Base-by-base conservation (phyloP, 1,284 basidiomycete species). In the Trametes polyzona region DNA sequence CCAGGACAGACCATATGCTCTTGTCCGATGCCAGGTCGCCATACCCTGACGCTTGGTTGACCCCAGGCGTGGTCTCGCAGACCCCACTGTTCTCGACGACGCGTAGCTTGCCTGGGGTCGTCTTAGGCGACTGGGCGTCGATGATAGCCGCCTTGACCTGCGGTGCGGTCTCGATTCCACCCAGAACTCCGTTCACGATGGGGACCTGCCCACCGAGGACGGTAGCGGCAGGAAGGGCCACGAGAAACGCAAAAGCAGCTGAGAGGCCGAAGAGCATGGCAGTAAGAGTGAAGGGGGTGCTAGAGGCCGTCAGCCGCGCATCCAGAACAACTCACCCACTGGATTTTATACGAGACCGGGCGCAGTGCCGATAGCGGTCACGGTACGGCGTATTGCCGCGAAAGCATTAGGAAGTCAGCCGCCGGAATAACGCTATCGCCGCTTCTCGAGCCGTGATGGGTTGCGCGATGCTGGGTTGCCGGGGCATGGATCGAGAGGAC, bases 1-100 rank as follows among this genome's bases (percentile, higher is more conserved):
- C 10, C 16, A 21, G 12, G 8, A 64, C 73, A 48, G 54, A 84
- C 83, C 82, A 87, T 23, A 86, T 74, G 65, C 83, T 85, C 65
- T 85, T 71, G 19, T 74, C 75, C 1, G 77, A 67, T 2, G 79
- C 76, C 12, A 86, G 63, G 69, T 87, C 83, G 2, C 80, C 83
- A 61, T 88, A 87, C 0, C 85, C 83, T 3, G 83, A 84, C 1
- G 80, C 83, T 60, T 83, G 81, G 61, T 77, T 81, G 1, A 85
- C 82, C 17, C 78, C 81, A 4, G 77, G 74, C 0, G 83, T 84
- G 1, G 80, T 84, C 70, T 86, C 83, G 65, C 83, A 84, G 12
- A 83, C 65, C 3, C 82, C 81, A 12, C 81, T 82, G 66, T 84
- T 84, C 60, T 83, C 79, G 1, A 74, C 72, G 10, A 81, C 72